Percentiles rank a stretch among this genome's conserved stretches.
Conservation (phyloP, 192 early-diverging fungal species). For the Geranomyces michiganensis region DNA sequence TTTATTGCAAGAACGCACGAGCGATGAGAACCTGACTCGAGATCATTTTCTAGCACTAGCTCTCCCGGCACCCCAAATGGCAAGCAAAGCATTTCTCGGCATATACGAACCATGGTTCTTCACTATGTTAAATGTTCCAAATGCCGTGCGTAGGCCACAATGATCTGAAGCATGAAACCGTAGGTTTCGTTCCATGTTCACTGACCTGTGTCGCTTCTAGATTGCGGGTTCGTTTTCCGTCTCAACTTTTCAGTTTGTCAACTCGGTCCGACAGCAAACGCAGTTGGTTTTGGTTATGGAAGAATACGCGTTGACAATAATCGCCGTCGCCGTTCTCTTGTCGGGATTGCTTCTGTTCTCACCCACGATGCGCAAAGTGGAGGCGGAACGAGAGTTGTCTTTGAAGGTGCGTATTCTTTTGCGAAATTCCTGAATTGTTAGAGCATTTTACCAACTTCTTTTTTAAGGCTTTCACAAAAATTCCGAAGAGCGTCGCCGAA, state of each 20-base stretch:
- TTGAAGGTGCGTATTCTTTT: neutral
- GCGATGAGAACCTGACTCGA: no score
- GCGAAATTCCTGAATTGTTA: no score
- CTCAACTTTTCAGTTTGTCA: conserved; percentile 7
- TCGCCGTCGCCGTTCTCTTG: conserved; percentile 1
- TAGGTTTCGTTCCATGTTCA: no score
- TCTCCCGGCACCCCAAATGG: no score
- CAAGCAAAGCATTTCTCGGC: no score
- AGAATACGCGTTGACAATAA: neutral
- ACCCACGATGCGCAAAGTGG: conserved; percentile 19
- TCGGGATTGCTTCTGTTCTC: conserved; percentile 17
- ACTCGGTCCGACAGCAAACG: neutral
- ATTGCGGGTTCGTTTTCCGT: conserved; percentile 10
- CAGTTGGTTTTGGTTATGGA: neutral
- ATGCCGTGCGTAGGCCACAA: neutral
- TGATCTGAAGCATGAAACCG: neutral
- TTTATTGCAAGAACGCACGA: no score
- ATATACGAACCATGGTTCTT: neutral
- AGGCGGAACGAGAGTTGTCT: conserved; percentile 7
- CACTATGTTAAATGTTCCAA: neutral
- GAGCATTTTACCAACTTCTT: neutral
- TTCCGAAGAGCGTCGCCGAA: conserved; percentile 21
- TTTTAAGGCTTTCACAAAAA: conserved; percentile 18
- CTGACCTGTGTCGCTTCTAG: neutral
- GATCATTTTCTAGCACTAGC: no score